phyloP scores from a whole-genome alignment of 1,284 basidiomycete genomes.

The Rhodofomes roseus region DNA sequence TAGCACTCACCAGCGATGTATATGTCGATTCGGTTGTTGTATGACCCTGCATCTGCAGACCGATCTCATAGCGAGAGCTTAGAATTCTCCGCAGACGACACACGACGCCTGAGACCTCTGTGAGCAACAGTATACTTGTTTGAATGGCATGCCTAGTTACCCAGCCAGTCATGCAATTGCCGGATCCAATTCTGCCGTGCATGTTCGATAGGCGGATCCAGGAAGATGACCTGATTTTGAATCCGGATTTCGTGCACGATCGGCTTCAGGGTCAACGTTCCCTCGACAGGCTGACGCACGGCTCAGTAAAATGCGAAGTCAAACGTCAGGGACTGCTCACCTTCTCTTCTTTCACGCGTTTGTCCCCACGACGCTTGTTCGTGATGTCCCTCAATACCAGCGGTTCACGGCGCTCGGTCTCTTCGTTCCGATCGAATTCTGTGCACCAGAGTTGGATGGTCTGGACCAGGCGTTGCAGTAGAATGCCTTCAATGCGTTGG shows the following conservation, averaged over 20 bases:
- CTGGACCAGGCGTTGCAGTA: constrained; percentile 74
- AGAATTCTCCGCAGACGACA: constrained; percentile 87
- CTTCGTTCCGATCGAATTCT: constrained; percentile 77
- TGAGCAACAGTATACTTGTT: not conserved
- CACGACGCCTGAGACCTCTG: constrained; percentile 61
- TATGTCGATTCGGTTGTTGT: constrained; percentile 71
- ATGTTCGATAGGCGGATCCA: constrained; percentile 96
- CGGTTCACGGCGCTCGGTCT: constrained; percentile 56
- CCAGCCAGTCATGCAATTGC: constrained; percentile 89
- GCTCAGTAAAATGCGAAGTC: not conserved
- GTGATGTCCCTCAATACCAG: constrained; percentile 48
- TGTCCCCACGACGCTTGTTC: constrained; percentile 62
- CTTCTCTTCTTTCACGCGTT: constrained; percentile 72
- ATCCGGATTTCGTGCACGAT: constrained; percentile 95
- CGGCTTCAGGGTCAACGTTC: constrained; percentile 70
- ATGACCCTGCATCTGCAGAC: constrained; percentile 77
- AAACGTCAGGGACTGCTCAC: constrained; percentile 29
- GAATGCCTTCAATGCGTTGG: constrained; percentile 78
- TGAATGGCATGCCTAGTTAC: constrained; percentile 31
- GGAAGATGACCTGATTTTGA: constrained; percentile 97
- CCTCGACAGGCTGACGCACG: constrained; percentile 54
- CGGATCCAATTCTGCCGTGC: constrained; percentile 90
- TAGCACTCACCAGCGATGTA: constrained; percentile 68
- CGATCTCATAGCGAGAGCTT: constrained; percentile 95
- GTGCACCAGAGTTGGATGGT: constrained; percentile 87